Base-by-base conservation (phyloP, 2,329 filamentous ascomycete genomes). In the Arachnopeziza araneosa region DNA sequence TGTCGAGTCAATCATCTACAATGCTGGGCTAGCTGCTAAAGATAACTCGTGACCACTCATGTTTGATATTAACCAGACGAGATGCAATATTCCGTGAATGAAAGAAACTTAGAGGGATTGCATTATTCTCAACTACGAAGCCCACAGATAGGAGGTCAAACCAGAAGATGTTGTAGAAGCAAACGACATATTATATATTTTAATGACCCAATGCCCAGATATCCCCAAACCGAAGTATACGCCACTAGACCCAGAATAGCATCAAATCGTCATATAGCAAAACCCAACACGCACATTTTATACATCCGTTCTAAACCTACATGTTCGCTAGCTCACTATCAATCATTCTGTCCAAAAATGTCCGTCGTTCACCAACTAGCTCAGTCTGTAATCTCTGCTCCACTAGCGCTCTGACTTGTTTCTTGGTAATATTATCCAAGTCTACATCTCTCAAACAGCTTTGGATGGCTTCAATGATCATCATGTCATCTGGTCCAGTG, bases 381-480 rank as follows among this genome's bases (percentile, higher is more conserved):
- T 96, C 92, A 4, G 90, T 93, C 78, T 66, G 93, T 63, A 99
- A 77, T 69, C 93, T 85, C 78, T 97, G 92, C 78, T 99, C 95
- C 14, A 96, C 92, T 52, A 98, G 82, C 2, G 90, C 93, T 55
- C 90, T 83, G 59, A 95, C 88, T 77, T 98, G 93, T 79, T 99
- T 99, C 86, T 98, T 99, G 7, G 95, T 99, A 54, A 98, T 91
- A n/a, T 84, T 93, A 73, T 99, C 95, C 50, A 99, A 80, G 74
- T 99, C 93, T 0, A 97, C 92, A 70, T 97, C 93, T 19, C 81
- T 77, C 63, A 99, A 79, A 68, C 95, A 95, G 55, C 82, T 79
- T 70, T 91, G 89, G 63, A 98, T 93, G 1, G 90, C 89, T 63
- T 96, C 90, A 21, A 91, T 82, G 65, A 99, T 97, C 62, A 85